Base-by-base conservation (phyloP, 306 rosid genomes). In the Quercus berberidifolia region DNA sequence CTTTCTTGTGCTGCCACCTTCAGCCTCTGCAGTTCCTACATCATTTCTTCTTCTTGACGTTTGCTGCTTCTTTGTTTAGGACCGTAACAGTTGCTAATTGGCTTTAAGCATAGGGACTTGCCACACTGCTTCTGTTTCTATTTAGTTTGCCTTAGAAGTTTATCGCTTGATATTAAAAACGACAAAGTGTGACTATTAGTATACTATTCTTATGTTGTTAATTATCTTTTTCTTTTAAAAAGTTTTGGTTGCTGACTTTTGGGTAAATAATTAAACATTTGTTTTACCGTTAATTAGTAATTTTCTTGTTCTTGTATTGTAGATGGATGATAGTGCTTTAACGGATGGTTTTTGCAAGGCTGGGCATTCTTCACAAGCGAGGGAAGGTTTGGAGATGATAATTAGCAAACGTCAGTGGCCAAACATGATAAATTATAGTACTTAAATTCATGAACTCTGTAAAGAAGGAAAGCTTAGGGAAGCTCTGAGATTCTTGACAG, bases 301-400 rank as follows among this genome's bases (percentile, higher is more conserved):
- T 55, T 76, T 18, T 81, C 41, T 72, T 83, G 76, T 79, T 84
- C 77, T 81, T 92, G 74, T 76, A 81, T 84, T 92, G 85, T 91
- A 94, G 99, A 91, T 92, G 97, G 97, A 85, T 92, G 97, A 91
- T 82, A 91, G 91, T 84, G 83, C 90, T 73, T 78, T 92, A 79
- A 88, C 92, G 91, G 91, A 87, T 79, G 98, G 98, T 55, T 78
- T 91, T 60, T 94, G 98, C 81, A 95, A 95, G 91, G 64, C 73
- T 68, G 95, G 95, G 14, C 90, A 81, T 73, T 90, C 97, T 46
- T 84, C 76, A 41, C 79, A 80, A 79, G 99, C 99, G 21, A 77
- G 85, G 90, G 92, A 85, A 59, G 76, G 91, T 41, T 83, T 92
- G 52, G 90, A 88, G 74, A 6, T 79, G 75, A 94, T 94, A 97